phyloP scores from a whole-genome alignment of 2,329 filamentous ascomycete species.

The Cephalotrichum gorgonifer region DNA sequence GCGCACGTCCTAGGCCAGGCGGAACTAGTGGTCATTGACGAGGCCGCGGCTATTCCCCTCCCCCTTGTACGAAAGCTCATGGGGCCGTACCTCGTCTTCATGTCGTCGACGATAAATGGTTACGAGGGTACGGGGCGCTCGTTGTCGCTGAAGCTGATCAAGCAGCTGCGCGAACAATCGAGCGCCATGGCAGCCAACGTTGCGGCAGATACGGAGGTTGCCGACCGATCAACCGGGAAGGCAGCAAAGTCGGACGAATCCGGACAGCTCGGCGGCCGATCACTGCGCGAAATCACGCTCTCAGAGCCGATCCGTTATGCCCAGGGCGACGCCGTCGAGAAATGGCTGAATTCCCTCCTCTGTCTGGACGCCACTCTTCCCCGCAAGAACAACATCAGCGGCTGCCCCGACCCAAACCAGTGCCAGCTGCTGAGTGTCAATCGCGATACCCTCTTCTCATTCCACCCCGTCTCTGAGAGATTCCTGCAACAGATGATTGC shows the following conservation, averaged over 20 bases:
- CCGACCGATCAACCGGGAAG: slow-evolving; percentile 72
- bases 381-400: slow-evolving; percentile 62
- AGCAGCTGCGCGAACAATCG: slow-evolving; percentile 91
- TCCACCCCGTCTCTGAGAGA: slow-evolving; percentile 92
- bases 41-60: slow-evolving; percentile 90
- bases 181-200: slow-evolving; percentile 44
- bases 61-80: slow-evolving; percentile 89
- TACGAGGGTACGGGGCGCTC: slow-evolving; percentile 96
- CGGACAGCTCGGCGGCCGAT: slow-evolving; percentile 55
- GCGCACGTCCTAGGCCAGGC: slow-evolving; percentile 91
- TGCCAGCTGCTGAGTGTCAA: slow-evolving; percentile 93
- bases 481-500: slow-evolving; percentile 98
- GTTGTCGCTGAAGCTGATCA: slow-evolving; percentile 89
- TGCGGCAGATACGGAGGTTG: slow-evolving; percentile 50
- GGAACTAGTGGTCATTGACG: slow-evolving; percentile 91
- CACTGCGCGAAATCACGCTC: slow-evolving; percentile 83
- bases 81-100: slow-evolving; percentile 95
- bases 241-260: slow-evolving; percentile 52
- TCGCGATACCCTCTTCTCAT: slow-evolving; percentile 94
- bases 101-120: slow-evolving; percentile 98
- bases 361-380: slow-evolving; percentile 90
- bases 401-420: slow-evolving; percentile 80
- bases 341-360: slow-evolving; percentile 89
- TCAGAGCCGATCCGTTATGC: slow-evolving; percentile 92
- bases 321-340: slow-evolving; percentile 82